phyloP scores from a whole-genome alignment of 208 protist genomes.

The Naegleria lovaniensis region DNA sequence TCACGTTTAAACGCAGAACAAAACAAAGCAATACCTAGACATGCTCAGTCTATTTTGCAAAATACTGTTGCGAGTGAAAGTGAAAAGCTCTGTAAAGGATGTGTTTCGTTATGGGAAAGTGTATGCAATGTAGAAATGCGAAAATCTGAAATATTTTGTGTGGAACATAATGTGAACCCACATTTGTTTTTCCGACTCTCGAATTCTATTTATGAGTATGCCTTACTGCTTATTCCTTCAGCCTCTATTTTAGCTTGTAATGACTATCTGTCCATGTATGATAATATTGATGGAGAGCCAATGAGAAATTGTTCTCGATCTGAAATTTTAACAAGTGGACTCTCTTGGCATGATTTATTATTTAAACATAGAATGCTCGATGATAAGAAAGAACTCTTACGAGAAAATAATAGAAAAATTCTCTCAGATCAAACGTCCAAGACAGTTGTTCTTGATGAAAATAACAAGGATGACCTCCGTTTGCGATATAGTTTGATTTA shows the following conservation, averaged over 20 bases:
- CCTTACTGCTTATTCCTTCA: background rate
- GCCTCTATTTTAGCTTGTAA: background rate
- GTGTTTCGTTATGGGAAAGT: background rate
- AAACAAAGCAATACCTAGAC: background rate
- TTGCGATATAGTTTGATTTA: background rate
- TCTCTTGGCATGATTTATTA: background rate
- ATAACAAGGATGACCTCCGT: background rate
- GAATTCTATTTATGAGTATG: background rate
- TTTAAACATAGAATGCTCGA: background rate
- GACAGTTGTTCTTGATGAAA: background rate
- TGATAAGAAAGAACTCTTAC: background rate
- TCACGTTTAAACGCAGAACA: background rate
- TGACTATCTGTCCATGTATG: background rate
- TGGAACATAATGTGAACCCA: background rate
- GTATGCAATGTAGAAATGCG: background rate
- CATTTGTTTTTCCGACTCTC: background rate
- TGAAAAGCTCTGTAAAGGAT: background rate
- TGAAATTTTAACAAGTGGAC: background rate
- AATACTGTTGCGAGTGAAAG: background rate
- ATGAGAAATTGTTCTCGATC: background rate
- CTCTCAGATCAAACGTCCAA: background rate
- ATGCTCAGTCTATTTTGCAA: background rate
- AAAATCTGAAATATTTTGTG: background rate
- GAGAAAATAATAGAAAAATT: background rate
- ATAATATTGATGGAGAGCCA: background rate